phyloP scores from a whole-genome alignment of 2,329 filamentous ascomycete genomes.

The Ophiocordyceps camponoti-rufipedis region DNA sequence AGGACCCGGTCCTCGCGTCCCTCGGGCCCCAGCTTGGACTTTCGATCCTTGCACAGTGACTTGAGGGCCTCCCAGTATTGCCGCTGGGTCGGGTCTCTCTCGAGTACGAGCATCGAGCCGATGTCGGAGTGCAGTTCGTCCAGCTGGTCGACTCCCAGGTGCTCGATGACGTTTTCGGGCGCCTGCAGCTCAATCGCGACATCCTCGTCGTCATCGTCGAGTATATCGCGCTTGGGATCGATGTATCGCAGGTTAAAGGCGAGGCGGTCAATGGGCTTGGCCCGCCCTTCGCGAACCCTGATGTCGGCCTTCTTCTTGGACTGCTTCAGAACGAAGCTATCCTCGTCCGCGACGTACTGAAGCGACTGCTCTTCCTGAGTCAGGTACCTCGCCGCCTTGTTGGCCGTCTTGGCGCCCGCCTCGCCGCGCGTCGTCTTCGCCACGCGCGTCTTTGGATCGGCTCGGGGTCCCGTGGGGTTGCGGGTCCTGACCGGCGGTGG shows the following conservation, averaged over 20 bases:
- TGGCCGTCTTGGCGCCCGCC: constrained; percentile 8
- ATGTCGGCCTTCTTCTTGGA: constrained; percentile 97
- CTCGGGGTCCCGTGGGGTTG: constrained; percentile 36
- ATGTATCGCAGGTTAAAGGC: constrained; percentile 81
- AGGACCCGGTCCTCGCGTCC: constrained; percentile 54
- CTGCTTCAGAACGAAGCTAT: constrained; percentile 89
- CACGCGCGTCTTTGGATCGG: constrained; percentile 36
- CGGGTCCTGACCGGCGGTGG: constrained; percentile 22
- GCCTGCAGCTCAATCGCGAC: constrained; percentile 56
- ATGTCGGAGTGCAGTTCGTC: constrained; percentile 70
- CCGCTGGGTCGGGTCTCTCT: constrained; percentile 57
- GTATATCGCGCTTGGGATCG: constrained; percentile 65
- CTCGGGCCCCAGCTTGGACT: constrained; percentile 43
- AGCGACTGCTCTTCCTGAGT: constrained; percentile 63
- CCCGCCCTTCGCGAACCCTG: constrained; percentile 75
- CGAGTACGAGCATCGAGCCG: constrained; percentile 57
- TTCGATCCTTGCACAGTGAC: constrained; percentile 62
- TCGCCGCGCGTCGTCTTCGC: constrained; percentile 27
- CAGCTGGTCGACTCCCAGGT: constrained; percentile 48
- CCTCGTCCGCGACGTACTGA: constrained; percentile 83
- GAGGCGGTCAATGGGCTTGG: constrained; percentile 84
- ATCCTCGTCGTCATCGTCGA: constrained; percentile 71
- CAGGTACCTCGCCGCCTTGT: constrained; percentile 25
- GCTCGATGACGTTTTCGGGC: constrained; percentile 65
- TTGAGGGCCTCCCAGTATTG: constrained; percentile 91